Percentiles rank a stretch among this genome's conserved stretches.
Evolutionary conservation across 2,329 filamentous ascomycete genomes (phyloP).

Genomic region (Hymenoscyphus fructigenus): DNA sequence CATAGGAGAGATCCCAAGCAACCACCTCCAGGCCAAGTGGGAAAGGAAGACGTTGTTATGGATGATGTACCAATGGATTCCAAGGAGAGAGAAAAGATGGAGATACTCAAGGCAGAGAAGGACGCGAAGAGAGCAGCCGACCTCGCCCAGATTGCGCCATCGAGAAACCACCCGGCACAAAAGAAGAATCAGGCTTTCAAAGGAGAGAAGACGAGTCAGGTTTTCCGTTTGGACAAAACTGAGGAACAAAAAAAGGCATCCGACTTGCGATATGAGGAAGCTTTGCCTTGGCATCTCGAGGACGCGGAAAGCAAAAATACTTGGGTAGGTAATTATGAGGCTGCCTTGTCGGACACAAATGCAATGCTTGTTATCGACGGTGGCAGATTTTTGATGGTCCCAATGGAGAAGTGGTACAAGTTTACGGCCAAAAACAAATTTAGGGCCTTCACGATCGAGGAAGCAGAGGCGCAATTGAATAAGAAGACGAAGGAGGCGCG

Average conservation of each 20-base stretch:
- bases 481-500: conserved; percentile 74
- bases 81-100: conserved; percentile 61
- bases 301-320: conserved; percentile 94
- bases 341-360: conserved; percentile 80
- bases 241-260: conserved; percentile 69
- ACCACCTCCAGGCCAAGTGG: conserved; percentile 60
- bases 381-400: conserved; percentile 77
- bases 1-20: conserved; percentile 84
- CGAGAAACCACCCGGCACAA: conserved; percentile 54
- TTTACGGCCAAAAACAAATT: conserved; percentile 81
- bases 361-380: conserved; percentile 74
- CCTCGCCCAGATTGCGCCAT: conserved; percentile 88
- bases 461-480: conserved; percentile 80
- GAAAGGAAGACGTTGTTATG: conserved; percentile 56
- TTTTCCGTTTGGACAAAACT: conserved; percentile 74
- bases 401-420: conserved; percentile 93
- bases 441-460: conserved; percentile 74
- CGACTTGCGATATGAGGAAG: conserved; percentile 85
- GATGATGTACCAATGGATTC: conserved; percentile 48
- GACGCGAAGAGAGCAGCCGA: conserved; percentile 85
- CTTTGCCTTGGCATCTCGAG: conserved; percentile 93
- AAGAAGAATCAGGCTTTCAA: conserved; percentile 60
- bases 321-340: conserved; percentile 90
- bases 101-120: conserved; percentile 73
- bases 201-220: conserved; percentile 82